Conservation (phyloP, 2,329 filamentous ascomycete genomes). For the Penicillium sp. region DNA sequence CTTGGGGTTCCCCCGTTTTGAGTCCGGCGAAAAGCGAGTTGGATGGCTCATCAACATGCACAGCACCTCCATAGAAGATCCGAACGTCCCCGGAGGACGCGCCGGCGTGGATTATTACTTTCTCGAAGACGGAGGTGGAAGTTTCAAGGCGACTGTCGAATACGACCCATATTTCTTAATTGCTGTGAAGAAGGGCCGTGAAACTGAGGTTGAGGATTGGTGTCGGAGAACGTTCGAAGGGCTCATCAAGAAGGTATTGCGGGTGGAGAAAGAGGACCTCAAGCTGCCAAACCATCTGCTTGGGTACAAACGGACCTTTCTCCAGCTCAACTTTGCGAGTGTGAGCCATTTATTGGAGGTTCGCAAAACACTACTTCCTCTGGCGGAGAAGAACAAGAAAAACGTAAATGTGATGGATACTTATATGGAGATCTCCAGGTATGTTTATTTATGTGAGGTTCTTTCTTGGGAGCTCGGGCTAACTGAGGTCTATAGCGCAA, state of each 20-base stretch:
- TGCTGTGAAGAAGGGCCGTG: slow-evolving; percentile 75
- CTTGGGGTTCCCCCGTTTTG: slow-evolving; percentile 88
- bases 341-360: slow-evolving; percentile 79
- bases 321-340: slow-evolving; percentile 79
- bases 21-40: slow-evolving; percentile 71
- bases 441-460: slow-evolving; percentile 4
- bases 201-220: slow-evolving; percentile 95
- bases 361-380: slow-evolving; percentile 70
- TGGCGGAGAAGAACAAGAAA: slow-evolving; percentile 94
- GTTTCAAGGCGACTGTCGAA: slow-evolving; percentile 92
- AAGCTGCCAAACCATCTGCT: slow-evolving; percentile 91
- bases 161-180: slow-evolving; percentile 96
- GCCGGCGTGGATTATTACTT: slow-evolving; percentile 96
- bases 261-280: slow-evolving; percentile 84
- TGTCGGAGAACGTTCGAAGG: slow-evolving; percentile 69
- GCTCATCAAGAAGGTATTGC: slow-evolving; percentile 66
- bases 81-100: slow-evolving; percentile 71
- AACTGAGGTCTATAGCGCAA: slow-evolving; percentile 48
- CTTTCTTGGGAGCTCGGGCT: slow-evolving; percentile 9
- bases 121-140: slow-evolving; percentile 75
- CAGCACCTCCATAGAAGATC: slow-evolving; percentile 74
- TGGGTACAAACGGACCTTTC: slow-evolving; percentile 78
- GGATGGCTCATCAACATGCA: slow-evolving; percentile 97
- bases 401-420: slow-evolving; percentile 95
- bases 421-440: slow-evolving; percentile 92